Conservation (phyloP, 345 rosid genomes). For the Lepidium aucheri region DNA sequence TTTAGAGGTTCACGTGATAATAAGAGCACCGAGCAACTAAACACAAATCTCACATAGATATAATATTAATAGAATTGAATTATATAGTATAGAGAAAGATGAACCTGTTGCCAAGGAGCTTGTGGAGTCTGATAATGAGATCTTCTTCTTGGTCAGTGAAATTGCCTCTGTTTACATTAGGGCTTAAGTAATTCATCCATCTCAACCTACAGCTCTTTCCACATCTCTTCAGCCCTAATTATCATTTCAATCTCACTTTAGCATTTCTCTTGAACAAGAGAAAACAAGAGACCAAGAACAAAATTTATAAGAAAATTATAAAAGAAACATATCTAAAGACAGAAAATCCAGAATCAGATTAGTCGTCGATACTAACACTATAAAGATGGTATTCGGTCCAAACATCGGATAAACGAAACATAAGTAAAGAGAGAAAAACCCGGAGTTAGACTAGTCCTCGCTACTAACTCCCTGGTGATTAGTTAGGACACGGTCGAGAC, state of each 20-base stretch:
- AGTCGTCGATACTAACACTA: background rate
- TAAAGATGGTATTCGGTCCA: too few relatives aligned
- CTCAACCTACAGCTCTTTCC: constrained; percentile 64
- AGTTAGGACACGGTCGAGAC: too few relatives aligned
- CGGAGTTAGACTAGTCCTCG: too few relatives aligned
- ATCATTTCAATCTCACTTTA: background rate
- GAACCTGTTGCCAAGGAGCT: constrained; percentile 62
- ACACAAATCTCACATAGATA: background rate
- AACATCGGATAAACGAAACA: too few relatives aligned
- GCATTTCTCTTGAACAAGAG: background rate
- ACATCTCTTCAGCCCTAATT: constrained; percentile 47
- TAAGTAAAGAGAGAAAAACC: too few relatives aligned
- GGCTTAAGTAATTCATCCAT: constrained; percentile 59
- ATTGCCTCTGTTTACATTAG: constrained; percentile 37
- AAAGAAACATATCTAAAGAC: too few relatives aligned
- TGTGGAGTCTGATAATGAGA: constrained; percentile 55
- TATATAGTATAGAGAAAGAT: background rate
- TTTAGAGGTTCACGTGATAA: background rate
- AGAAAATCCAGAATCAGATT: too few relatives aligned
- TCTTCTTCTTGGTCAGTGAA: constrained; percentile 54
- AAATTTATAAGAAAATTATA: too few relatives aligned
- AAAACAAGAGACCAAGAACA: background rate
- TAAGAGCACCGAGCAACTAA: background rate
- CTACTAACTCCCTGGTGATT: too few relatives aligned
- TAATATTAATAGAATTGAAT: background rate